Conservation (phyloP, 345 rosid genomes). For the Murraya koenigii region DNA sequence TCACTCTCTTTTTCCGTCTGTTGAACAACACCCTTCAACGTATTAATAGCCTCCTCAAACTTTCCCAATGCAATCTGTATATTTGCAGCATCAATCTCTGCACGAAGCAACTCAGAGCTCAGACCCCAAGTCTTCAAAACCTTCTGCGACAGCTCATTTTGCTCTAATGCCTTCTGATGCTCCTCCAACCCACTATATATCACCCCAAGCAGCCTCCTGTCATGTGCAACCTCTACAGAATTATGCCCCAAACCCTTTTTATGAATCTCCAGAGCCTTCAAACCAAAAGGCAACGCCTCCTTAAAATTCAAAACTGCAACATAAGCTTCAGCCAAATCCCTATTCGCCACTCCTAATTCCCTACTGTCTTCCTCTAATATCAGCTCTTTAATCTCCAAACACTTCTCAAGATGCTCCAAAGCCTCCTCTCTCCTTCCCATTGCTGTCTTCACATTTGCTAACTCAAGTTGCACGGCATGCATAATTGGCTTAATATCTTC, state of each 20-base stretch:
- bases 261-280: slow-evolving; percentile 80
- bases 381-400: slow-evolving; percentile 75
- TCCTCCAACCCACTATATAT: slow-evolving; percentile 85
- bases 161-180: slow-evolving; percentile 83
- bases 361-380: slow-evolving; percentile 63
- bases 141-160: slow-evolving; percentile 70
- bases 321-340: slow-evolving; percentile 80
- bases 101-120: slow-evolving; percentile 59
- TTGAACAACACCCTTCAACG: slow-evolving; percentile 57
- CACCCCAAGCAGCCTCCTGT: slow-evolving; percentile 84
- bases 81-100: slow-evolving; percentile 86
- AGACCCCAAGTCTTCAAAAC: slow-evolving; percentile 84
- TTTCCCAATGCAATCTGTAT: slow-evolving; percentile 88
- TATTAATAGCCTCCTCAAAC: slow-evolving; percentile 65
- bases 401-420: slow-evolving; percentile 62
- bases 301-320: slow-evolving; percentile 79
- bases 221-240: slow-evolving; percentile 86
- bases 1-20: slow-evolving; percentile 76
- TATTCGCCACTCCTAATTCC: slow-evolving; percentile 73
- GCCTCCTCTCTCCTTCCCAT: slow-evolving; percentile 97
- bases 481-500: slow-evolving; percentile 67
- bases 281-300: slow-evolving; percentile 70
- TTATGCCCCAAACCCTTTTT: slow-evolving; percentile 58
- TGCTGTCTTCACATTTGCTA: slow-evolving; percentile 80
- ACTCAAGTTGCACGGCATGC: slow-evolving; percentile 77